Conservation (phyloP, 2,329 filamentous ascomycete genomes). For the Aureobasidium namibiae region DNA sequence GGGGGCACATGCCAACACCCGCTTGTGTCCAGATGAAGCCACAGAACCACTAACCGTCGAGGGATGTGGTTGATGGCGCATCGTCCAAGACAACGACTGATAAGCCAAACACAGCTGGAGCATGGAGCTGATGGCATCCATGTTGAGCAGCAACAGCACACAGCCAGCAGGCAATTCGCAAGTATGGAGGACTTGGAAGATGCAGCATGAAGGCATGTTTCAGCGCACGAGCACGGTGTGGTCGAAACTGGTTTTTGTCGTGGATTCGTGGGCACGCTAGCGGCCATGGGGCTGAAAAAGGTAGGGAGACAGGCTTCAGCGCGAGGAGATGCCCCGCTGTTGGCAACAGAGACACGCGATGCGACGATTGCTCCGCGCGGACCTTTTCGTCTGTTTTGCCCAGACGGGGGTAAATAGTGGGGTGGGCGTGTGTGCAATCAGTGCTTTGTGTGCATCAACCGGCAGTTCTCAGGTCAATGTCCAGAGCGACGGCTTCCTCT, state of each 20-base stretch:
- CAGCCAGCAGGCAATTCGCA: not conserved
- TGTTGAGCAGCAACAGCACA: not conserved
- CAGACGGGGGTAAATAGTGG: conserved; percentile 5
- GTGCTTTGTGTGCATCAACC: too few relatives aligned
- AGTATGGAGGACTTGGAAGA: not conserved
- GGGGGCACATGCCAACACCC: not conserved
- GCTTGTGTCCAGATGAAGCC: conserved; percentile 8
- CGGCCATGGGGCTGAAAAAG: not conserved
- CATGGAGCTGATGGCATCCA: not conserved
- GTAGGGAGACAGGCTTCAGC: not conserved
- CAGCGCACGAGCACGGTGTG: not conserved
- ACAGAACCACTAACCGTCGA: conserved; percentile 6
- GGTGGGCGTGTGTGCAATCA: not conserved
- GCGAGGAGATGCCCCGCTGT: not conserved
- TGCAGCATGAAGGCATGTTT: not conserved
- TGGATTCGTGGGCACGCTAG: not conserved
- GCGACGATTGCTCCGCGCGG: conserved; percentile 19
- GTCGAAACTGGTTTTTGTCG: not conserved
- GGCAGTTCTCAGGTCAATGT: conserved; percentile 21
- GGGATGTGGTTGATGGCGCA: conserved; percentile 2
- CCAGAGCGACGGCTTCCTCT: conserved; percentile 24
- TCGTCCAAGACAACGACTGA: not conserved
- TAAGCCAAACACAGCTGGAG: not conserved
- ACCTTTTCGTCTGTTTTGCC: conserved; percentile 6
- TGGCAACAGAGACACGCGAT: conserved; percentile 1